phyloP scores from a whole-genome alignment of 1,284 basidiomycete genomes.

The Ustilago shanxiensis region DNA sequence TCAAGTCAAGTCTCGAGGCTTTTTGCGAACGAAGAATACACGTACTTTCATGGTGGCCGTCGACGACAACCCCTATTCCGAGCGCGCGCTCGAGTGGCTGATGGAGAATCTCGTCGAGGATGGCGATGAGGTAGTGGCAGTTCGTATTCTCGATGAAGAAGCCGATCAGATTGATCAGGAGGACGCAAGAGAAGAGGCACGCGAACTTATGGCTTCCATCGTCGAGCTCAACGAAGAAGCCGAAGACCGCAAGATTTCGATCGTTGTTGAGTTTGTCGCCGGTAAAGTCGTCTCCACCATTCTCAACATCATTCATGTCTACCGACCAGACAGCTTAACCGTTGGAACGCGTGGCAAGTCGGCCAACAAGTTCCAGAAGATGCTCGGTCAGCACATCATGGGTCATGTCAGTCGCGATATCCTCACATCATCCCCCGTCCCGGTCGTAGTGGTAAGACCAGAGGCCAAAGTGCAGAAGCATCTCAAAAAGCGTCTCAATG shows the following conservation, averaged over 20 bases:
- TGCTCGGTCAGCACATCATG: conserved; percentile 65
- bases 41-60: conserved; percentile 91
- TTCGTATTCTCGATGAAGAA: conserved; percentile 88
- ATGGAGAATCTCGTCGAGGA: conserved; percentile 89
- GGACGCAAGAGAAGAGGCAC: conserved; percentile 86
- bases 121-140: conserved; percentile 92
- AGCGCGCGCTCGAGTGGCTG: conserved; percentile 70
- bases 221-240: conserved; percentile 86
- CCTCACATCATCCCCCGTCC: conserved; percentile 66
- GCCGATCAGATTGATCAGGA: conserved; percentile 78
- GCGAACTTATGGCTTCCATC: conserved; percentile 83
- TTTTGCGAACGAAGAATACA: conserved; percentile 82
- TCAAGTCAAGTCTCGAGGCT: conserved; percentile 86
- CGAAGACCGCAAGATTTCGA: conserved; percentile 84
- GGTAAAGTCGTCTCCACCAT: conserved; percentile 89
- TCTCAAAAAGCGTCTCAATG: conserved; percentile 65
- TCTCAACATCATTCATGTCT: conserved; percentile 82
- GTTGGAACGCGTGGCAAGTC: conserved; percentile 85
- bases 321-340: conserved; percentile 92
- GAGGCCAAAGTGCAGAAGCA: conserved; percentile 68
- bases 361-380: conserved; percentile 65
- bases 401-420: conserved; percentile 65
- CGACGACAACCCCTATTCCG: conserved; percentile 76
- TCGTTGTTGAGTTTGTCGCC: conserved; percentile 93
- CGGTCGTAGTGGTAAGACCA: conserved; percentile 68